Conservation (phyloP, 306 rosid species). For the Canavalia ensiformis region DNA sequence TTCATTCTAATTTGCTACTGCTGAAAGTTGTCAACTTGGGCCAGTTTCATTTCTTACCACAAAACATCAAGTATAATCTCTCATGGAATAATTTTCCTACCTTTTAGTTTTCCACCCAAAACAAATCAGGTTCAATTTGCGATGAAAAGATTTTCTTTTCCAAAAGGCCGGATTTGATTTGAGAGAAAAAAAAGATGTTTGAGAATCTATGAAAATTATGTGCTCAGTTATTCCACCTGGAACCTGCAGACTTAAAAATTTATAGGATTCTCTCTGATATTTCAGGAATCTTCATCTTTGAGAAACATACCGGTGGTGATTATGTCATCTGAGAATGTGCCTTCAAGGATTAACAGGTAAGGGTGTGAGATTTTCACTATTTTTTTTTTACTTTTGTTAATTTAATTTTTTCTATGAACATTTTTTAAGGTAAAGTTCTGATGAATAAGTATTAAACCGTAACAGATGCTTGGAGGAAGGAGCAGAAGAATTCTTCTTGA, state of each 20-base stretch:
- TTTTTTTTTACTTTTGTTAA: background rate
- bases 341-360: conserved; percentile 91
- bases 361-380: background rate
- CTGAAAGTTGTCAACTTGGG: conserved; percentile 47
- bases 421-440: conserved; percentile 30
- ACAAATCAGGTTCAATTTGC: conserved; percentile 50
- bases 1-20: conserved; percentile 46
- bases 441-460: conserved; percentile 21
- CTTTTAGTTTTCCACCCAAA: conserved; percentile 50
- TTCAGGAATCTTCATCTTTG: conserved; percentile 88
- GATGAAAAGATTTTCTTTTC: conserved; percentile 44
- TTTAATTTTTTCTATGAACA: background rate
- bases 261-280: conserved; percentile 53
- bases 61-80: conserved; percentile 37
- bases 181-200: conserved; percentile 22
- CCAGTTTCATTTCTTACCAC: conserved; percentile 41
- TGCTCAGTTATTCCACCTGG: conserved; percentile 43
- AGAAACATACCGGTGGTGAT: conserved; percentile 95
- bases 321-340: conserved; percentile 96
- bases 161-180: conserved; percentile 45
- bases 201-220: conserved; percentile 42
- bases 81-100: conserved; percentile 48
- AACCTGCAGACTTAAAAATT: conserved; percentile 45
- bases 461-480: conserved; percentile 95
- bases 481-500: conserved; percentile 94